Base-by-base conservation (phyloP, 1,139 yeast genomes). In the Scheffersomyces cryptocercus region DNA sequence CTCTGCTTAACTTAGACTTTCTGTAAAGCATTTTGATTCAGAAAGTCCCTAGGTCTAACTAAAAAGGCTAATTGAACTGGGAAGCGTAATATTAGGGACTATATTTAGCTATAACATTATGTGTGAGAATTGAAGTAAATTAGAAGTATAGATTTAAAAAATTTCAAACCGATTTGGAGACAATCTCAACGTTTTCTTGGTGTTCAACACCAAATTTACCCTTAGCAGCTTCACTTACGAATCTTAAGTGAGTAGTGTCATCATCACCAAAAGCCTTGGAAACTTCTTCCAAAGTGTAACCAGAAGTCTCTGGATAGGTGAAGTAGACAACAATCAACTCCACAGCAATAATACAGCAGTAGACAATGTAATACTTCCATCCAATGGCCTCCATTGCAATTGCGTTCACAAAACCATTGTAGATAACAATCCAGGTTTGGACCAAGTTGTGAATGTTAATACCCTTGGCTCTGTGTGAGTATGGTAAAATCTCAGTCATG, bases 361-460 rank as follows among this genome's bases (percentile, higher is more conserved):
- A 80, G 8, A 81, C 82, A 51, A 81, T 78, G 58, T 81, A 82
- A 64, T 79, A 81, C 55, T 77, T 79, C 84, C 84, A 81, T 35
- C 68, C 70, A 50, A 81, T 75, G 31, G 76, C 75, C 46, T 73
- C 81, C 80, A 81, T 74, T 29, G 84, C 86, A 54, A 81, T 70
- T 5, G 85, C 79, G 54, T 79, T 79, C 41, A 79, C 82, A 55
- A 74, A 81, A 35, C 79, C 70, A 42, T 72, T 73, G 63, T 64
- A 58, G 29, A 58, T 31, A 9, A 15, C 31, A 26, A 37, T 42
- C 16, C 30, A 24, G 28, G 40, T 31, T 6, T 41, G 41, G 11
- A 43, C 30, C 16, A 52, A 30, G 28, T 44, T 35, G 28, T 20
- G 57, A 46, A 71, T 54, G 45, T 68, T 68, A 37, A 73, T 52